These are phyloP conservation scores for Penstemon eatonii DNA, from an alignment of 257 asterid genomes.

Conservation along the genomic window DNA sequence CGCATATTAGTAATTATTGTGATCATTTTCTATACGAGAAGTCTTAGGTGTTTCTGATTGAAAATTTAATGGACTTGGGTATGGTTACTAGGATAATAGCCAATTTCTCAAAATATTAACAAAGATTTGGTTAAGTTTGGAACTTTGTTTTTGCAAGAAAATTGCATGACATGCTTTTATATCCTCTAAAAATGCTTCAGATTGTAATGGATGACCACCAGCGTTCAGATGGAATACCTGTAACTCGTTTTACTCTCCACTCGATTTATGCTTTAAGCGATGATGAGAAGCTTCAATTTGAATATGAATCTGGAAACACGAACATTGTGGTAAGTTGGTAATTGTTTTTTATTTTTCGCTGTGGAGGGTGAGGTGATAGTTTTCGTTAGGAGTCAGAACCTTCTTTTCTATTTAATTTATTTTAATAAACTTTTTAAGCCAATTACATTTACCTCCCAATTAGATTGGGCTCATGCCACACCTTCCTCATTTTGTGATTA, in stretches of 20 bases:
- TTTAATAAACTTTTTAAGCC: constrained; percentile 9
- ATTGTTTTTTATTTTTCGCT: constrained; percentile 4
- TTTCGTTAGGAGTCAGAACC: constrained; percentile 1
- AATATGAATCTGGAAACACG: constrained; percentile 94
- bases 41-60: neutral
- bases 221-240: constrained; percentile 93
- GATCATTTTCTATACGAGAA: neutral
- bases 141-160: constrained; percentile 8
- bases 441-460: neutral
- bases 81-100: neutral
- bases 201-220: constrained; percentile 98
- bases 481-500: constrained; percentile 14
- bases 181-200: constrained; percentile 48
- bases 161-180: constrained; percentile 4
- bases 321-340: constrained; percentile 64
- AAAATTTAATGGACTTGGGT: neutral
- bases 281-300: constrained; percentile 93
- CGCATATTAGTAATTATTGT: neutral
- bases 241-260: constrained; percentile 79
- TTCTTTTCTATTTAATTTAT: constrained; percentile 2
- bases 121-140: neutral
- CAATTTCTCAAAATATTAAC: neutral
- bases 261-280: constrained; percentile 84
- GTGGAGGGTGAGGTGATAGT: constrained; percentile 19
- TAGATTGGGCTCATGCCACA: constrained; percentile 1